Percentiles rank a stretch among this genome's conserved stretches.
Evolutionary conservation across 1,139 yeast genomes (phyloP).

Genomic region (Geotrichum fermentans): DNA sequence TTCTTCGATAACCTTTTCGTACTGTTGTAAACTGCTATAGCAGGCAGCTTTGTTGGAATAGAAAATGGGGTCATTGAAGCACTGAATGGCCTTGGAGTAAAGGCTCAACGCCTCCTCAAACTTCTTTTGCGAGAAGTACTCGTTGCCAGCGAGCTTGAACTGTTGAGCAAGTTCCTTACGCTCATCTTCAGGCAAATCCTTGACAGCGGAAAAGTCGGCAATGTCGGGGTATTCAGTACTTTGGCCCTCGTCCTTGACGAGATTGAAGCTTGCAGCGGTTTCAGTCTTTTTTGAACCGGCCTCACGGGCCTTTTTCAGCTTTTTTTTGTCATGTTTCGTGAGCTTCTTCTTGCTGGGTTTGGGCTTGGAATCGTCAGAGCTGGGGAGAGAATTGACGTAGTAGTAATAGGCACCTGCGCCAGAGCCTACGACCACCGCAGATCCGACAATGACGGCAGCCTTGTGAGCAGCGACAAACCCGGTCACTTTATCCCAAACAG

Average conservation of each 20-base stretch:
- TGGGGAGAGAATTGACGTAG: slow-evolving; percentile 19
- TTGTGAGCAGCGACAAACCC: slow-evolving; percentile 30
- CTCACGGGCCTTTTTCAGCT: slow-evolving; percentile 24
- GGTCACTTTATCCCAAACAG: slow-evolving; percentile 21
- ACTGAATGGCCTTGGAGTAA: slow-evolving; percentile 70
- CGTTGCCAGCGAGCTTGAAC: slow-evolving; percentile 87
- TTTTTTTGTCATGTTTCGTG: slow-evolving; percentile 30
- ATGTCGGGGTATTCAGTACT: slow-evolving; percentile 35
- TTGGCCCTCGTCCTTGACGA: slow-evolving; percentile 27
- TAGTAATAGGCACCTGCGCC: slow-evolving; percentile 34
- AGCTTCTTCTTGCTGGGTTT: slow-evolving; percentile 30
- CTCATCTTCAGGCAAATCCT: slow-evolving; percentile 47
- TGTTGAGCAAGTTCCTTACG: slow-evolving; percentile 67
- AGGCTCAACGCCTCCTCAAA: slow-evolving; percentile 68
- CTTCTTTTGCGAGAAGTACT: slow-evolving; percentile 56
- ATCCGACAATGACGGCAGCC: slow-evolving; percentile 33
- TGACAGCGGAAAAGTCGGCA: slow-evolving; percentile 41
- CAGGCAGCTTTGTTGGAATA: slow-evolving; percentile 96
- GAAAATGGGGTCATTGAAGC: slow-evolving; percentile 76
- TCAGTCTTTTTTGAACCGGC: slow-evolving; percentile 11
- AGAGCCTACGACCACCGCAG: slow-evolving; percentile 35
- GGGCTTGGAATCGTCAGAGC: slow-evolving; percentile 17
- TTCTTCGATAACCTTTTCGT: slow-evolving; percentile 79
- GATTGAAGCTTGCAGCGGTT: slow-evolving; percentile 25
- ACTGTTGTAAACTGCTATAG: slow-evolving; percentile 73